These are phyloP conservation scores for Begonia loranthoides DNA, from an alignment of 306 rosid species.

Conservation along the genomic window DNA sequence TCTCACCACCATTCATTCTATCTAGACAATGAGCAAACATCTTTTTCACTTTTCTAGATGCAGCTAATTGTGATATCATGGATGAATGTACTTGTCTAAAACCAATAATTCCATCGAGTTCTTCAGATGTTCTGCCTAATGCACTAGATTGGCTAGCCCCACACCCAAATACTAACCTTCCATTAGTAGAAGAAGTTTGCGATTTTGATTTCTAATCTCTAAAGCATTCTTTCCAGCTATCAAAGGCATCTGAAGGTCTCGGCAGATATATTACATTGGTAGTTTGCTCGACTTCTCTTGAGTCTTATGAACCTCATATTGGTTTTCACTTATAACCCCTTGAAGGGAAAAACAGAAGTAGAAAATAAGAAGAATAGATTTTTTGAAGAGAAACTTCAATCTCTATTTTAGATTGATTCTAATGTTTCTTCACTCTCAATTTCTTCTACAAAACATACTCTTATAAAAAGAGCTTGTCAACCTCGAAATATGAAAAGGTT, in stretches of 20 bases:
- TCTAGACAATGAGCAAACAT: slow-evolving; percentile 89
- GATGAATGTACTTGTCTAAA: slow-evolving; percentile 90
- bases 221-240: slow-evolving; percentile 29
- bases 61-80: slow-evolving; percentile 78
- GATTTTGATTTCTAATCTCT: slow-evolving; percentile 21
- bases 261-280: slow-evolving; percentile 25
- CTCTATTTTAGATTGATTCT: no score
- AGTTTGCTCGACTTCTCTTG: slow-evolving; percentile 17
- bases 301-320: slow-evolving; percentile 20
- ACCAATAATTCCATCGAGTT: slow-evolving; percentile 80
- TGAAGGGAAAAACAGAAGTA: no score
- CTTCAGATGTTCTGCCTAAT: slow-evolving; percentile 29
- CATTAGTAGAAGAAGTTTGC: no score
- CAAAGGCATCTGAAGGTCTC: slow-evolving; percentile 29
- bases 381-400: no score
- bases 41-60: slow-evolving; percentile 62
- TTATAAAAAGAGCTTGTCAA: no score
- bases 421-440: no score
- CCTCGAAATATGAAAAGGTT: no score
- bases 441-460: no score
- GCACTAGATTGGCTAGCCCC: slow-evolving; percentile 58
- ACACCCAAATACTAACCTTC: no score
- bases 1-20: slow-evolving; percentile 62
- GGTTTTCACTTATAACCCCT: slow-evolving; percentile 18
- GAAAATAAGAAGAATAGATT: no score